Evolutionary conservation across 345 rosid genomes (phyloP).

Genomic region (Cardiospermum halicacabum): DNA sequence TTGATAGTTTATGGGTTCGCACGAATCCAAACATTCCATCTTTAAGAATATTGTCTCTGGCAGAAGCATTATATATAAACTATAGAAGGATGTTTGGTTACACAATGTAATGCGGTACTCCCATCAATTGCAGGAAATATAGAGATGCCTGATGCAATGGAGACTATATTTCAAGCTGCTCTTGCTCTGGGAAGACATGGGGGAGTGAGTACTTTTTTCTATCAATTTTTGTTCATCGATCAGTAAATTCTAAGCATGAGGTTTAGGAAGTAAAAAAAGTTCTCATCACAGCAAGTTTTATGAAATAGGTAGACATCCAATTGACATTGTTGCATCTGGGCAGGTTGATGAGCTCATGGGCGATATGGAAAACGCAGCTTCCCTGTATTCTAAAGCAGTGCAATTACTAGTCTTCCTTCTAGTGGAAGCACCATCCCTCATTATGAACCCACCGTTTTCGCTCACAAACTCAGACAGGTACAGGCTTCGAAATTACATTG

Average conservation of each 20-base stretch:
- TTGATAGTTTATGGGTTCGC: neutral
- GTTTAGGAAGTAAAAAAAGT: neutral
- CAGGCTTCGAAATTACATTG: slow-evolving; percentile 66
- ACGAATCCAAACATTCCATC: neutral
- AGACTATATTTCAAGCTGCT: slow-evolving; percentile 85
- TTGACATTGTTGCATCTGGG: slow-evolving; percentile 8
- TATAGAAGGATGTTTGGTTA: neutral
- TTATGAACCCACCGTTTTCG: slow-evolving; percentile 81
- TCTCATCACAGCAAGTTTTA: neutral
- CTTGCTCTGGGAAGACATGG: slow-evolving; percentile 75
- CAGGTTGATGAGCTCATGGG: slow-evolving; percentile 85
- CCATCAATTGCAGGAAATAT: slow-evolving; percentile 46
- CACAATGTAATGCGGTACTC: slow-evolving; percentile 4
- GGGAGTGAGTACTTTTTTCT: slow-evolving; percentile 52
- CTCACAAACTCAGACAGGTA: slow-evolving; percentile 78
- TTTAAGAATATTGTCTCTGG: neutral
- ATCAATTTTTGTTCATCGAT: neutral
- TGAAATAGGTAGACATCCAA: neutral
- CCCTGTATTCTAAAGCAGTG: slow-evolving; percentile 64
- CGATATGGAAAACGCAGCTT: slow-evolving; percentile 53
- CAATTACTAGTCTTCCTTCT: slow-evolving; percentile 68
- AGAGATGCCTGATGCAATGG: slow-evolving; percentile 97
- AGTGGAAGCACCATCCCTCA: slow-evolving; percentile 86
- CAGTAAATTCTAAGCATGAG: neutral
- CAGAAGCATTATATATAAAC: neutral